Evolutionary conservation across 805 yeast genomes (phyloP).

Genomic region (Candida dendrica): DNA sequence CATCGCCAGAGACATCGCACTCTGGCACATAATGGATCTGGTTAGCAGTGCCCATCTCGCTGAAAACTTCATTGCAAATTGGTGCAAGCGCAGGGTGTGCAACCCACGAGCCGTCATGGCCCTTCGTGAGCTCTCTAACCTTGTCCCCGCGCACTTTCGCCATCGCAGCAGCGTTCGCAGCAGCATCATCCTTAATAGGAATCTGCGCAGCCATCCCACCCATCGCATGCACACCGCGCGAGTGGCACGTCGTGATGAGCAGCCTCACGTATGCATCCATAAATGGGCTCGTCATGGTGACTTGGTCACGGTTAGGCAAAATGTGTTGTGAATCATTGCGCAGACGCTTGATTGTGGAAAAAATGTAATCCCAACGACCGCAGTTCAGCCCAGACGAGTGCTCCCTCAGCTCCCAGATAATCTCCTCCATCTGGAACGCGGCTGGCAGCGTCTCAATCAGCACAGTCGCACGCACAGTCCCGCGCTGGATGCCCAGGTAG

Average conservation of each 20-base stretch:
- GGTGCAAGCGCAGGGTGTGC: slow-evolving; percentile 81
- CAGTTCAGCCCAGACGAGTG: slow-evolving; percentile 81
- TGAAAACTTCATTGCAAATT: slow-evolving; percentile 65
- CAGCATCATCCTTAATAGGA: slow-evolving; percentile 68
- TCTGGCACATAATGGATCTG: slow-evolving; percentile 47
- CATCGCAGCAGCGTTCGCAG: slow-evolving; percentile 59
- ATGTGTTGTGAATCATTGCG: slow-evolving; percentile 60
- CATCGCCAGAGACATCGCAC: slow-evolving; percentile 40
- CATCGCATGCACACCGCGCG: slow-evolving; percentile 78
- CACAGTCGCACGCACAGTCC: slow-evolving; percentile 76
- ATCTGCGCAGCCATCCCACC: slow-evolving; percentile 91
- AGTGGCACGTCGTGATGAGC: slow-evolving; percentile 66
- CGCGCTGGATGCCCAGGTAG: slow-evolving; percentile 59
- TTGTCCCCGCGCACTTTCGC: slow-evolving; percentile 68
- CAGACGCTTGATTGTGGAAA: slow-evolving; percentile 69
- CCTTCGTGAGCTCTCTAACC: slow-evolving; percentile 66
- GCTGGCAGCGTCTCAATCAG: slow-evolving; percentile 80
- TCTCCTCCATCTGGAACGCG: slow-evolving; percentile 82
- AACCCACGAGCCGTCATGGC: slow-evolving; percentile 87
- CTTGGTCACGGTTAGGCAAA: slow-evolving; percentile 71
- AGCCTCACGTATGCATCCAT: slow-evolving; percentile 74
- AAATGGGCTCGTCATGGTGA: slow-evolving; percentile 76
- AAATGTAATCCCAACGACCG: slow-evolving; percentile 88
- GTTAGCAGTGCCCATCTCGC: slow-evolving; percentile 77
- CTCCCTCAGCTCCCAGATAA: slow-evolving; percentile 65